Evolutionary conservation across 2,329 filamentous ascomycete species (phyloP).

Genomic region (Aspergillus oerlinghausenensis): DNA sequence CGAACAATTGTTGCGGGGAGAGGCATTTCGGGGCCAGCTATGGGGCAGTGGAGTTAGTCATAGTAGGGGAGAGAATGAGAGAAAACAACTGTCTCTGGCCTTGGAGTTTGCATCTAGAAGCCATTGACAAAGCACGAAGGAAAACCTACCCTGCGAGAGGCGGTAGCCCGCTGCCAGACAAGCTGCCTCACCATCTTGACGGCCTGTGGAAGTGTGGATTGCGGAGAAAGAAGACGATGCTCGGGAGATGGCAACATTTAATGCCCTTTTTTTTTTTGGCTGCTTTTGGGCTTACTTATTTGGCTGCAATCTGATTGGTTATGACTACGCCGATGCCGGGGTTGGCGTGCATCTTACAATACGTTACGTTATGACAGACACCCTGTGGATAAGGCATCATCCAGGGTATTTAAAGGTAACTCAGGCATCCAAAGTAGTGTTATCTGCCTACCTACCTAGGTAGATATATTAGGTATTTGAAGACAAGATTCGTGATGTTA

Average conservation of each 20-base stretch:
- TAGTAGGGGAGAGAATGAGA: neutral
- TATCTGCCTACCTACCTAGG: no score
- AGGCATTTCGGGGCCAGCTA: constrained; percentile 32
- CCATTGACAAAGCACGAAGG: neutral
- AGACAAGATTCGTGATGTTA: neutral
- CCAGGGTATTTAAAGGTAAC: neutral
- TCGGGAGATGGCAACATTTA: neutral
- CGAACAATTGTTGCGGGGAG: constrained; percentile 25
- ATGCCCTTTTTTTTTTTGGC: neutral
- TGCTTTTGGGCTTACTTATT: neutral
- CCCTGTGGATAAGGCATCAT: no score
- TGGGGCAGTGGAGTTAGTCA: constrained; percentile 9
- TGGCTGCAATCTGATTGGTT: constrained; percentile 4
- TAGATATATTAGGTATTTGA: no score
- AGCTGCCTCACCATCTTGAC: constrained; percentile 37
- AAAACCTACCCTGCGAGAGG: constrained; percentile 34
- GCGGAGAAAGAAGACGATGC: neutral
- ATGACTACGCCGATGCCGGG: constrained; percentile 4
- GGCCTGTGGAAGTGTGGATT: constrained; percentile 3
- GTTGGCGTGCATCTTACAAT: neutral
- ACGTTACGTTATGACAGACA: neutral
- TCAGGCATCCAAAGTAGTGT: no score
- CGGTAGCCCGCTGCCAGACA: constrained; percentile 35
- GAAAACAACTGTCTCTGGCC: neutral
- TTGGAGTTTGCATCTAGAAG: neutral